Evolutionary conservation across 2,329 filamentous ascomycete genomes (phyloP), one percentile per base, ranked within the genome.

Genomic region (Coniella vitis): DNA sequence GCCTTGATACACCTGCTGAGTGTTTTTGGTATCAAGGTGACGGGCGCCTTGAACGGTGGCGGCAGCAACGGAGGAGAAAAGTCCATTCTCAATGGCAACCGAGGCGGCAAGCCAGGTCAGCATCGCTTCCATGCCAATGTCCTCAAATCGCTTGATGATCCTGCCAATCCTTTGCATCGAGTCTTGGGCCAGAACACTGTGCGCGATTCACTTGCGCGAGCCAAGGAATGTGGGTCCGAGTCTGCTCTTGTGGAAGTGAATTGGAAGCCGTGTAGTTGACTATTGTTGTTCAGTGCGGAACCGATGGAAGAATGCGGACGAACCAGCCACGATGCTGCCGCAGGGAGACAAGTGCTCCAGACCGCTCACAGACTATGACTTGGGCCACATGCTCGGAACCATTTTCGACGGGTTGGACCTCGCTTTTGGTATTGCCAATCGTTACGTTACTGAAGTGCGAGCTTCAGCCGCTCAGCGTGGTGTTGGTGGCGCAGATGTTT

Each of bases 71-170:
- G 39, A 7, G 47, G 53, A 12, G 40, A n/a, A n/a, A n/a, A n/a
- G n/a, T n/a, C n/a, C n/a, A n/a, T n/a, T n/a, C n/a, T n/a, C n/a
- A 45, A 3, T 41, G 41, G 13, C 17, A 25, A 17, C 14, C 41
- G 16, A 22, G 44, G 42, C 7, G 36, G 45, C 19, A 21, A 47
- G 38, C 36, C 50, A 35, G 54, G 39, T 13, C 52, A 59, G 40
- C 70, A 64, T 43, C 57, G 73, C 69, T 88, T 83, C 59, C 85
- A 89, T 54, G 81, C 83, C 31, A 86, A 87, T 57, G 82, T 88
- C 1, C 69, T 89, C 1, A 68, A 71, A 14, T 75, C 81, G 0
- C 69, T 88, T 0, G 76, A 82, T 41, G 68, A 76, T n/a, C 62
- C 69, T 5, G 62, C 62, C 0, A 81, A 79, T 38, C 82, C 82